Evolutionary conservation across 371 early-diverging fungal species (phyloP), one percentile per base, ranked within the genome.

Genomic region (Mucor circinelloides): DNA sequence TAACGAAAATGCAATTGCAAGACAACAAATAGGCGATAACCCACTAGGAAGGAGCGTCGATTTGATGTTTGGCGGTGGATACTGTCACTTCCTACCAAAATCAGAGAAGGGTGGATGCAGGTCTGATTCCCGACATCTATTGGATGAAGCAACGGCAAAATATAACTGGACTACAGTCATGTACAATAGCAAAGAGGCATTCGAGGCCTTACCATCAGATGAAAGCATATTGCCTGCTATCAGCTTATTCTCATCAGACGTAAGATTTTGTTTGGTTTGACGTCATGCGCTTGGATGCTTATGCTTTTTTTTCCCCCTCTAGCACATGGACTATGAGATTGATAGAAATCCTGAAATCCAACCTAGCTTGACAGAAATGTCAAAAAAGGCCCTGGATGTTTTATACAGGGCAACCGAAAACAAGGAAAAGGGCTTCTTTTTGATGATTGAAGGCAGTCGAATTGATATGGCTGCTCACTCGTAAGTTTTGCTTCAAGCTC

Each of bases 361-460:
- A 68, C 98, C 99, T 0, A 87, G 95, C 36, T 78, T 98, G 55
- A 73, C 70, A 6, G 94, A 97, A 71, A 97, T 97, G 98, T 74
- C 96, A 0, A 38, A 65, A 3, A 91, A 87, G 36, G 97, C 97
- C 0, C 68, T 97, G 1, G 75, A 86, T 15, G 68, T 94, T 4
- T 76, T 97, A 8, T 79, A 80, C 34, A 31, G 61, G 0, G 75
- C 86, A 12, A 74, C 85, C 0, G 52, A 68, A 8, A 34, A 70
- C 4, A 60, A 69, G 6, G 79, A 87, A 13, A 80, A 86, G 2
- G 96, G 97, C 0, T 98, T 97, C 79, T 96, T 98, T 68, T 65
- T 98, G 57, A 93, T 98, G 95, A 89, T 98, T 70, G 99, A 97
- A 80, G 98, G 99, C 0, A 92, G 93, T 63, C 80, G 95, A 17